Base-by-base conservation (phyloP, 1,284 basidiomycete species). In the Moesziomyces sp. region DNA sequence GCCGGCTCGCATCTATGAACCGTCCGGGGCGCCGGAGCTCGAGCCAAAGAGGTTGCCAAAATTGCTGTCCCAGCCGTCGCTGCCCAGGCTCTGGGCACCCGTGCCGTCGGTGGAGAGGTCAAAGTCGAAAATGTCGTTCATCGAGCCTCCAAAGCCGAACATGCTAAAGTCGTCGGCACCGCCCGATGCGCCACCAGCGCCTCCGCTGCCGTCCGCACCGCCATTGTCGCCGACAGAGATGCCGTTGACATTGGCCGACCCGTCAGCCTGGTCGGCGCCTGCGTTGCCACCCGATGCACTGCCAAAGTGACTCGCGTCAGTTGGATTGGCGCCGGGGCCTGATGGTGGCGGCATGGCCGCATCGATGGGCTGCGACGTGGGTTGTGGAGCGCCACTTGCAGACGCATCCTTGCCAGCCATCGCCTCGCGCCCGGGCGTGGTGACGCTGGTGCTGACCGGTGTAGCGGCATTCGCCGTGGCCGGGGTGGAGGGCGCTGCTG, bases 121-220 rank as follows among this genome's bases (percentile, higher is more conserved):
- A 55, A 80, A 80, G 56, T 82, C 79, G 35, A 82, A 82, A 47
- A 82, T 78, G 45, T 82, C 78, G 40, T 75, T 79, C 74, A 78
- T 78, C 52, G 67, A 71, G 13, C 72, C 74, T 54, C 74, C 75
- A 19, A 76, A 76, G 16, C 75, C 74, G 54, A 80, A 81, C 79
- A 82, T 79, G 52, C 70, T 69, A 24, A 80, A 79, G 51, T 82
- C 80, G 42, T 82, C 80, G 16, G 59, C 58, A 7, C 58, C 57
- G 33, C 58, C 59, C 14, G 51, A 40, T 10, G 59, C 58, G 13
- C 62, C 49, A 3, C 33, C 57, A 2, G 44, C 50, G 6, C 21
- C 49, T 38, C 52, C 55, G 13, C 42, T 52, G 14, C 38, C 55
- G 18, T 57, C 64, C 21, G 42, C 57, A 10, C 63, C 68, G 26